A percentile compares a stretch with the other conserved stretches of the same genome.
Evolutionary conservation across 805 yeast species (phyloP).

Genomic region (Scheffersomyces spartinae): DNA sequence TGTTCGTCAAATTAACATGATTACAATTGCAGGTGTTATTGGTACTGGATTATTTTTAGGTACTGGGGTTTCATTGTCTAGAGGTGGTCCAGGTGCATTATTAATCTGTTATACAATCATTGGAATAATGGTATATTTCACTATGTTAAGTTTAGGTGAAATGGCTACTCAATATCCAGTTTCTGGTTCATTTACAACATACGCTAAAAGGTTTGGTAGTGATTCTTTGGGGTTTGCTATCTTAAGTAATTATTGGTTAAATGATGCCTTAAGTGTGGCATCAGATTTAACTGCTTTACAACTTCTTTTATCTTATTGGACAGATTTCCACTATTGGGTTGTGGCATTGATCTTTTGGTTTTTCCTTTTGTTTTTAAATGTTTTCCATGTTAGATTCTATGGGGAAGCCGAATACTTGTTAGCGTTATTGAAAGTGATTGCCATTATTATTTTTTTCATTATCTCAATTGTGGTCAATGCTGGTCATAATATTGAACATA

Average conservation of each 20-base stretch:
- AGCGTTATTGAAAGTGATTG: conserved; percentile 31
- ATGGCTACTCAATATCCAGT: conserved; percentile 45
- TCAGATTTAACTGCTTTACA: conserved; percentile 37
- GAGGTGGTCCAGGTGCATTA: conserved; percentile 21
- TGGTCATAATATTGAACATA: conserved; percentile 40
- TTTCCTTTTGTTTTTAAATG: conserved; percentile 27
- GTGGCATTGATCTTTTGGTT: conserved; percentile 44
- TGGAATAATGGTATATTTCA: conserved; percentile 36
- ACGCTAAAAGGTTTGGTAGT: conserved; percentile 37
- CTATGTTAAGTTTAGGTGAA: conserved; percentile 44
- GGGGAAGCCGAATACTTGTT: conserved; percentile 32
- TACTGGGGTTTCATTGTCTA: conserved; percentile 17
- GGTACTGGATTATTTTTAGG: conserved; percentile 25
- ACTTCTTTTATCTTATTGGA: conserved; percentile 36
- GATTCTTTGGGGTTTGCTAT: conserved; percentile 43
- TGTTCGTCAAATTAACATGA: conserved; percentile 26
- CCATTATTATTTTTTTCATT: conserved; percentile 46
- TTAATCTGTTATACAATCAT: conserved; percentile 23
- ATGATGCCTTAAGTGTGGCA: conserved; percentile 38
- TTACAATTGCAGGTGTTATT: conserved; percentile 24
- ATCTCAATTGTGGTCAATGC: conserved; percentile 40
- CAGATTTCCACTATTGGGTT: conserved; percentile 38
- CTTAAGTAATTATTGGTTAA: conserved; percentile 38
- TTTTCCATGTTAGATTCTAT: conserved; percentile 26
- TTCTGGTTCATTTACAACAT: conserved; percentile 43